These are phyloP conservation scores for Mucor lusitanicus DNA, from an alignment of 371 early-diverging fungal genomes.

Conservation along the genomic window DNA sequence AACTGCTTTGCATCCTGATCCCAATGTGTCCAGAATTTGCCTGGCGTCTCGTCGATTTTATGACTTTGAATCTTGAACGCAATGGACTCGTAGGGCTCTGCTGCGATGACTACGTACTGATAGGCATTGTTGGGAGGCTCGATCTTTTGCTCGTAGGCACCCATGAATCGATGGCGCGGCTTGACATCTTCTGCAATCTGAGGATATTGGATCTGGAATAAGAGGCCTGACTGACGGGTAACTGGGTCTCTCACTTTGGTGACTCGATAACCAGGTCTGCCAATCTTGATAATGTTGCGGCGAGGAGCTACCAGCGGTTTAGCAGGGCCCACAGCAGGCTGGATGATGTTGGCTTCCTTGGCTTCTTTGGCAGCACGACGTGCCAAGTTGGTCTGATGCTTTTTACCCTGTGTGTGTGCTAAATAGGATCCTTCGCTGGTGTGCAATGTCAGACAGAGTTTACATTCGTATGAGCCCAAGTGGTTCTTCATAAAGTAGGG, in stretches of 20 bases:
- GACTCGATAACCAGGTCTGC: constrained; percentile 97
- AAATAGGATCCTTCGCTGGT: constrained; percentile 96
- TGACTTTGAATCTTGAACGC: constrained; percentile 93
- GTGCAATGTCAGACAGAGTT: constrained; percentile 93
- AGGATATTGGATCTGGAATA: constrained; percentile 95
- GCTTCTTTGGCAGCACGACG: constrained; percentile 93
- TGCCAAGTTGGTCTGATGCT: constrained; percentile 96
- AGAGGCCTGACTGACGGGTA: constrained; percentile 85
- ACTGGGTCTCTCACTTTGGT: constrained; percentile 92
- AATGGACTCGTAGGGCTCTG: constrained; percentile 96
- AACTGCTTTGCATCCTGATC: constrained; percentile 89
- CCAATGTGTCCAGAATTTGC: constrained; percentile 92
- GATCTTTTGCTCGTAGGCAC: constrained; percentile 93
- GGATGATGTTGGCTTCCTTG: constrained; percentile 61
- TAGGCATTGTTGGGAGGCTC: constrained; percentile 88
- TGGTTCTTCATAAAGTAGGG: constrained; percentile 99
- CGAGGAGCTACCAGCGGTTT: constrained; percentile 46
- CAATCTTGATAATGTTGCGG: constrained; percentile 88
- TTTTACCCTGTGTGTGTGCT: constrained; percentile 98
- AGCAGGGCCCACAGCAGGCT: constrained; percentile 55
- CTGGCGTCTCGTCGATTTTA: constrained; percentile 87
- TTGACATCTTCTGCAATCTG: constrained; percentile 78
- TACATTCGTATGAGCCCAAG: constrained; percentile 97
- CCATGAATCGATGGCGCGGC: constrained; percentile 97
- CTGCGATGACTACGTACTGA: constrained; percentile 95